phyloP scores from a whole-genome alignment of 306 rosid species.

The Hippophae gyantsensis region DNA sequence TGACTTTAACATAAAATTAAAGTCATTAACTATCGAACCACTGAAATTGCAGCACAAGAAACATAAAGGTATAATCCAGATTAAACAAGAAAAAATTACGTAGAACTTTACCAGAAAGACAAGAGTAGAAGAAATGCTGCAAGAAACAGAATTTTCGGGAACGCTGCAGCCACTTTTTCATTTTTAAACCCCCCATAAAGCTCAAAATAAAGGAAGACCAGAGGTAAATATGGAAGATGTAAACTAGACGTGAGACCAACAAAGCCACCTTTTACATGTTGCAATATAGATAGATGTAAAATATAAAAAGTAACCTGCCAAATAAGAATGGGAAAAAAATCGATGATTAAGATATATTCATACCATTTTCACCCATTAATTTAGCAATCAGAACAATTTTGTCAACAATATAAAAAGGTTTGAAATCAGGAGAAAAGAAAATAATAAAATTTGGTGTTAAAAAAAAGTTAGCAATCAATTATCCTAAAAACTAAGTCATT shows the following conservation, averaged over 20 bases:
- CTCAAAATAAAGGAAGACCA: constrained; percentile 2
- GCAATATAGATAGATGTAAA: constrained; percentile 53
- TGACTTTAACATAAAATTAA: no score
- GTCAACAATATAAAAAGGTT: background rate
- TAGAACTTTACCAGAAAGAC: constrained; percentile 66
- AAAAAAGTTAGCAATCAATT: no score
- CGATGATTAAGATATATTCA: constrained; percentile 6
- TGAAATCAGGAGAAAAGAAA: background rate
- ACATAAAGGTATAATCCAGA: no score
- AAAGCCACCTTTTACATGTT: constrained; percentile 72
- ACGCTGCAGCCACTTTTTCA: constrained; percentile 61
- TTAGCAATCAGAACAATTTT: background rate
- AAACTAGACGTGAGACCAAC: constrained; percentile 50
- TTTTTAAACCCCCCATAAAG: constrained; percentile 20
- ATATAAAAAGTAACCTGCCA: constrained; percentile 69
- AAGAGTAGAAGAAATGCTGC: constrained; percentile 95
- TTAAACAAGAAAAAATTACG: no score
- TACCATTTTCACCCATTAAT: background rate
- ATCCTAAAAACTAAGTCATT: no score
- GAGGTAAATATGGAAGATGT: background rate
- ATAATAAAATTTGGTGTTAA: no score
- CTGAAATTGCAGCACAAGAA: no score
- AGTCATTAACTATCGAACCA: no score
- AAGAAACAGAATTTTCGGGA: constrained; percentile 76
- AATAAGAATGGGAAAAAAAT: constrained; percentile 19